Conservation (phyloP, 1,284 basidiomycete genomes). For the Leccinum subspadiceum region DNA sequence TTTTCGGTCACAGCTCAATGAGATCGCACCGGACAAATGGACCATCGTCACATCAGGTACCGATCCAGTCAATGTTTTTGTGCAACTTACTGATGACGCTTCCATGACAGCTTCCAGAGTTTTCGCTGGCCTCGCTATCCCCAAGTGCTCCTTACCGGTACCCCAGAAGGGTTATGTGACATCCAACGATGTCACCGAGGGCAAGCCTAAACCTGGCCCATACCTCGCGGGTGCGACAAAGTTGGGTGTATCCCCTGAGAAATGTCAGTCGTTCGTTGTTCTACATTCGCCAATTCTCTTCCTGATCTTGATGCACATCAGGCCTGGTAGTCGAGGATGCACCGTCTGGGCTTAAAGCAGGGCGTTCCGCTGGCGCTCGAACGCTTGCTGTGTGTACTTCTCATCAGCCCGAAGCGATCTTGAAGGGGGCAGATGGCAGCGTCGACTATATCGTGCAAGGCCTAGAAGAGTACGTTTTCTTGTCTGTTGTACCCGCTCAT, state of each 20-base stretch:
- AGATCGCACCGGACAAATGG: conserved; percentile 46
- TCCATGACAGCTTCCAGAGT: conserved; percentile 55
- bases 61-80: conserved; percentile 6
- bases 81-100: background rate
- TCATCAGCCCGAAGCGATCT: conserved; percentile 46
- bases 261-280: conserved; percentile 42
- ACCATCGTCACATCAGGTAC: conserved; percentile 78
- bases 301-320: conserved; percentile 26
- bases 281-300: background rate
- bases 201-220: conserved; percentile 82
- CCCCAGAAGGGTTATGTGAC: conserved; percentile 64
- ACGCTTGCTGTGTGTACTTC: conserved; percentile 84
- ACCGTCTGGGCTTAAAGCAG: conserved; percentile 72
- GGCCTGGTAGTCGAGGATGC: conserved; percentile 86
- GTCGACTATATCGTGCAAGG: conserved; percentile 22
- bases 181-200: conserved; percentile 68
- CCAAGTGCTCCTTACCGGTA: conserved; percentile 54
- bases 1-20: conserved; percentile 30
- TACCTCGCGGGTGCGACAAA: conserved; percentile 64
- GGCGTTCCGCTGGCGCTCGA: conserved; percentile 68
- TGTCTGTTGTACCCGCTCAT: background rate
- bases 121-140: conserved; percentile 63
- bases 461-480: conserved; percentile 21
- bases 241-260: conserved; percentile 47
- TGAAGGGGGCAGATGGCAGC: conserved; percentile 12